Conservation (phyloP, 768 basidiomycete genomes). For the Lyophyllum atratum region DNA sequence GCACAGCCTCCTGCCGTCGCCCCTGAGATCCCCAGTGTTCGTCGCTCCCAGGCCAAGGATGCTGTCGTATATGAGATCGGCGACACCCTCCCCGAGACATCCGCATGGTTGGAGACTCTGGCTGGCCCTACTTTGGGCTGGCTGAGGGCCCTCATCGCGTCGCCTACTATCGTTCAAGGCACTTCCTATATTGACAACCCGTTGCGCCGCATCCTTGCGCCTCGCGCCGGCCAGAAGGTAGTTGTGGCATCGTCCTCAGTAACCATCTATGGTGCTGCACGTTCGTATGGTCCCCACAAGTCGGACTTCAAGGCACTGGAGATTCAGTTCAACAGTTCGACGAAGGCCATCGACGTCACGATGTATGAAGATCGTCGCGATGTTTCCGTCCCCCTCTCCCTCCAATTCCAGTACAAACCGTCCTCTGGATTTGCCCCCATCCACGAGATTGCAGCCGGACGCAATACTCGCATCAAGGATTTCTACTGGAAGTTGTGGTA, state of each 20-base stretch:
- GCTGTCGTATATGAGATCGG: conserved; percentile 54
- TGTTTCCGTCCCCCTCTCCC: conserved; percentile 73
- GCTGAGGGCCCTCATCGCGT: conserved; percentile 83
- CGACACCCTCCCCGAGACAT: conserved; percentile 53
- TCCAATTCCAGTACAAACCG: conserved; percentile 87
- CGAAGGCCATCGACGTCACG: conserved; percentile 65
- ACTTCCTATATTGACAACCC: conserved; percentile 87
- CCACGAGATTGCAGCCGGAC: conserved; percentile 81
- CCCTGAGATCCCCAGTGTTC: conserved; percentile 40
- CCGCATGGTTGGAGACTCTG: conserved; percentile 81
- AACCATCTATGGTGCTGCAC: conserved; percentile 73
- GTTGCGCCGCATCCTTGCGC: conserved; percentile 81
- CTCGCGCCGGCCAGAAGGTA: conserved; percentile 78
- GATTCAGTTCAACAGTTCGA: conserved; percentile 55
- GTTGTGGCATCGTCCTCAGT: conserved; percentile 66
- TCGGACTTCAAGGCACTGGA: conserved; percentile 82
- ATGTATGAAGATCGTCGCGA: conserved; percentile 84
- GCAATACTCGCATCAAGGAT: conserved; percentile 90
- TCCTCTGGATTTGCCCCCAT: conserved; percentile 90
- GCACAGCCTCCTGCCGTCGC: conserved; percentile 37
- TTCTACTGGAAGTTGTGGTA: conserved; percentile 99
- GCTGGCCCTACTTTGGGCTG: conserved; percentile 83
- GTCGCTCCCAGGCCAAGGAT: conserved; percentile 41
- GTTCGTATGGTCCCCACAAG: conserved; percentile 77
- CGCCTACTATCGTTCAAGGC: conserved; percentile 86